Percentiles rank a stretch among this genome's conserved stretches.
Conservation (phyloP, 164 flowering plant genomes). For the Piper longum region DNA sequence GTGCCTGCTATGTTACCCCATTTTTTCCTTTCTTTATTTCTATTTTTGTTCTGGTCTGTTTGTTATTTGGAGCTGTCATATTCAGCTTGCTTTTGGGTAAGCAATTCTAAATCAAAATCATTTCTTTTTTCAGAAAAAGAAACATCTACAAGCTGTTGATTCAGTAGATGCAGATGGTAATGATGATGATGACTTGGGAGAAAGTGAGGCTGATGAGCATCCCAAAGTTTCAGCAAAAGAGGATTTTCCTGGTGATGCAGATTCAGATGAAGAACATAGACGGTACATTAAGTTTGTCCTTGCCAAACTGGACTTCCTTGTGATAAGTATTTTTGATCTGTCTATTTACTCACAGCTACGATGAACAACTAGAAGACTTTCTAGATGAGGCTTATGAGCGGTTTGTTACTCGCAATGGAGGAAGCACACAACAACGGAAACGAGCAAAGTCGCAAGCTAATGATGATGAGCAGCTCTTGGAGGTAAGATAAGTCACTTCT, state of each 20-base stretch:
- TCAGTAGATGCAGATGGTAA: conserved; percentile 43
- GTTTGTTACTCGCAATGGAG: conserved; percentile 43
- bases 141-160: conserved; percentile 66
- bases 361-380: conserved; percentile 52
- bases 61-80: neutral
- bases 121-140: conserved; percentile 54
- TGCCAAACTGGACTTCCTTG: neutral
- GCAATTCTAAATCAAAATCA: neutral
- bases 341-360: conserved; percentile 32
- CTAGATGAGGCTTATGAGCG: conserved; percentile 80
- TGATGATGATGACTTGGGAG: conserved; percentile 28
- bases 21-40: too few relatives aligned
- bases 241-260: conserved; percentile 37
- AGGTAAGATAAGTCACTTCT: conserved; percentile 27
- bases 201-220: conserved; percentile 41
- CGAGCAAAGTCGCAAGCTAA: conserved; percentile 46
- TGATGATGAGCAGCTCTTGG: conserved; percentile 28
- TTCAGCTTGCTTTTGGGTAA: neutral
- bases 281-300: conserved; percentile 23
- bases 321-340: neutral
- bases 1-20: too few relatives aligned
- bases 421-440: conserved; percentile 69
- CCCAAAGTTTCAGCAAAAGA: conserved; percentile 15
- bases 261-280: conserved; percentile 74
- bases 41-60: neutral